These are phyloP conservation scores for Lolium rigidum DNA, from an alignment of 176 grass and related monocot species.

Conservation along the genomic window DNA sequence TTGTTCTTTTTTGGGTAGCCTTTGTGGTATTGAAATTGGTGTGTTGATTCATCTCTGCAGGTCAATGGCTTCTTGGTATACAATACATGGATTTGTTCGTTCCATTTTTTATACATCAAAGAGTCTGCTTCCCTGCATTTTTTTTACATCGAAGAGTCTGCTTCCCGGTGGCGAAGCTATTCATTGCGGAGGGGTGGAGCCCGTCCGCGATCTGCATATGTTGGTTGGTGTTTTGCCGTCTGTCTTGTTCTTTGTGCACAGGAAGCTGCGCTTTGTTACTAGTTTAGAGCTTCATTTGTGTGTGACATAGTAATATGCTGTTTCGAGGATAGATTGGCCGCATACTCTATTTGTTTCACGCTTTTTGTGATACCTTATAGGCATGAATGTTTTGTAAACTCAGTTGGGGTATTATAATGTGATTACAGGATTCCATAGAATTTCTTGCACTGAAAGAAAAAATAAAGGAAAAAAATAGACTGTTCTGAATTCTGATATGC, in stretches of 20 bases:
- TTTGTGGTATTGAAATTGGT: slow-evolving; percentile 25
- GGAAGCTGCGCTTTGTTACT: slow-evolving; percentile 42
- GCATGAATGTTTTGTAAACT: slow-evolving; percentile 8
- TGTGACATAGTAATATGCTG: slow-evolving; percentile 26
- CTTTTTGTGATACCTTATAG: background rate
- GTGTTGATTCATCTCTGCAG: slow-evolving; percentile 25
- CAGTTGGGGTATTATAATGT: slow-evolving; percentile 38
- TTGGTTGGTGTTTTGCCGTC: slow-evolving; percentile 14
- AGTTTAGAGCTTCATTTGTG: background rate
- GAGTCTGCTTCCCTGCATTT: slow-evolving; percentile 48
- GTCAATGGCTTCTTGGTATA: slow-evolving; percentile 51
- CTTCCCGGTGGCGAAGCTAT: slow-evolving; percentile 53
- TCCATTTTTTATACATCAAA: slow-evolving; percentile 44
- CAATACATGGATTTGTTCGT: slow-evolving; percentile 43
- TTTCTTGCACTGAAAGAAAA: background rate
- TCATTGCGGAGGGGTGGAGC: slow-evolving; percentile 44
- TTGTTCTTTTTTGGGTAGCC: background rate
- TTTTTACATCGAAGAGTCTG: slow-evolving; percentile 44
- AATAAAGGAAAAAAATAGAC: too few relatives aligned
- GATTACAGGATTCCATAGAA: slow-evolving; percentile 13
- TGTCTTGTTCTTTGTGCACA: slow-evolving; percentile 24
- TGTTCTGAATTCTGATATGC: too few relatives aligned
- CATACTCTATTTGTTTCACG: slow-evolving; percentile 33
- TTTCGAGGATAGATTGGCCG: slow-evolving; percentile 32
- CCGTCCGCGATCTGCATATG: slow-evolving; percentile 4